A percentile compares a stretch with the other conserved stretches of the same genome.
Conservation (phyloP, 2,329 filamentous ascomycete species). For the Pleoardoris graminearum region DNA sequence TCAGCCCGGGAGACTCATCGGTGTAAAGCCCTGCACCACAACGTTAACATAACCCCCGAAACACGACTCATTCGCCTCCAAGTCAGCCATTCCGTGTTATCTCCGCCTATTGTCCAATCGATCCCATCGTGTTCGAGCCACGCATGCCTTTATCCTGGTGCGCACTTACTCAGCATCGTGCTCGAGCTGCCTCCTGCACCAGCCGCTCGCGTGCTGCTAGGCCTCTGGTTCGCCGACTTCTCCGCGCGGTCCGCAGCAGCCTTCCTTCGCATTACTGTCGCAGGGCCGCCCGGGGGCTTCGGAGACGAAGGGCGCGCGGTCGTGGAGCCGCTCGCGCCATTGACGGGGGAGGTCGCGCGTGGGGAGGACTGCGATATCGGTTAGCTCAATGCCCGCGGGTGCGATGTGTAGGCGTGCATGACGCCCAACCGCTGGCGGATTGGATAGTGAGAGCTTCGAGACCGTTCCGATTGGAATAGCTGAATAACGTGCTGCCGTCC, state of each 20-base stretch:
- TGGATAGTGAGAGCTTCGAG: too few relatives aligned
- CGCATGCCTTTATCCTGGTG: slow-evolving; percentile 5
- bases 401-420: neutral
- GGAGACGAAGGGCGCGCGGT: slow-evolving; percentile 82
- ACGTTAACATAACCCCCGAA: slow-evolving; percentile 20
- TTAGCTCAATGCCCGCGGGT: neutral
- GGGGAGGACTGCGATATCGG: slow-evolving; percentile 36
- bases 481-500: neutral
- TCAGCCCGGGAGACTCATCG: slow-evolving; percentile 94
- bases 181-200: slow-evolving; percentile 95
- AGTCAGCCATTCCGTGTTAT: neutral
- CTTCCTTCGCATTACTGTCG: slow-evolving; percentile 91
- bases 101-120: neutral
- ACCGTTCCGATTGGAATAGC: neutral
- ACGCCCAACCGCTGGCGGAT: neutral
- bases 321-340: slow-evolving; percentile 61
- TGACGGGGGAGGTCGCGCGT: slow-evolving; percentile 44
- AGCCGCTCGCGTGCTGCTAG: slow-evolving; percentile 87
- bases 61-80: too few relatives aligned
- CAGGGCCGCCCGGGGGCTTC: slow-evolving; percentile 87
- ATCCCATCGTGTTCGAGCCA: neutral
- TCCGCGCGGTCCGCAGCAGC: slow-evolving; percentile 97
- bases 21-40: slow-evolving; percentile 79
- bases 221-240: slow-evolving; percentile 90
- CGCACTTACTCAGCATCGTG: slow-evolving; percentile 89